Evolutionary conservation across 2,329 filamentous ascomycete species (phyloP).

Genomic region (Claviceps paspali): DNA sequence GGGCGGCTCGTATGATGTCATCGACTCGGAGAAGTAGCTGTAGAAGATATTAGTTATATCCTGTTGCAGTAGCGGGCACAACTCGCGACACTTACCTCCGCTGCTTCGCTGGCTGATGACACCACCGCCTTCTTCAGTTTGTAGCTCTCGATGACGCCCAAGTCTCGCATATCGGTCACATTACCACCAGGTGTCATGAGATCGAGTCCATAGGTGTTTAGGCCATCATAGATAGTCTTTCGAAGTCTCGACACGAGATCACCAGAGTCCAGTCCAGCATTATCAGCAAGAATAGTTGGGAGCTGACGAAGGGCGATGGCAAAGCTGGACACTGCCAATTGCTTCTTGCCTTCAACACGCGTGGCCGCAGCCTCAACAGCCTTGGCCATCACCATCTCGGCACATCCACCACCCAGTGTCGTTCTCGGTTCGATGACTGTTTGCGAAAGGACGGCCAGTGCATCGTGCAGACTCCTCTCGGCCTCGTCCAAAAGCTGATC

Average conservation of each 20-base stretch:
- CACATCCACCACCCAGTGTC: constrained; percentile 87
- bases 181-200: constrained; percentile 79
- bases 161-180: constrained; percentile 86
- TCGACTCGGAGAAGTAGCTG: constrained; percentile 85
- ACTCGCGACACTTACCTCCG: constrained; percentile 56
- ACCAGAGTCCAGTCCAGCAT: constrained; percentile 88
- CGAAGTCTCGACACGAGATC: constrained; percentile 84
- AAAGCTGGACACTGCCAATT: constrained; percentile 82
- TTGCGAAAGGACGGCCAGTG: constrained; percentile 87
- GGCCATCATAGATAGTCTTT: constrained; percentile 87
- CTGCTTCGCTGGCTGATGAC: constrained; percentile 86
- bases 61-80: neutral
- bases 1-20: constrained; percentile 92
- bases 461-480: constrained; percentile 90
- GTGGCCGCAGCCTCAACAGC: constrained; percentile 88
- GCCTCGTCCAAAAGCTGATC: constrained; percentile 95
- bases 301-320: constrained; percentile 80
- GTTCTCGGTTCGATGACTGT: constrained; percentile 90
- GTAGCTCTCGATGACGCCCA: constrained; percentile 94
- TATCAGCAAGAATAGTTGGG: constrained; percentile 93
- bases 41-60: neutral
- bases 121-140: constrained; percentile 98
- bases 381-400: constrained; percentile 98
- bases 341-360: constrained; percentile 92
- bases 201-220: constrained; percentile 84